Conservation (phyloP, 441 rosid genomes). For the Pelargonium cotyledonis region DNA sequence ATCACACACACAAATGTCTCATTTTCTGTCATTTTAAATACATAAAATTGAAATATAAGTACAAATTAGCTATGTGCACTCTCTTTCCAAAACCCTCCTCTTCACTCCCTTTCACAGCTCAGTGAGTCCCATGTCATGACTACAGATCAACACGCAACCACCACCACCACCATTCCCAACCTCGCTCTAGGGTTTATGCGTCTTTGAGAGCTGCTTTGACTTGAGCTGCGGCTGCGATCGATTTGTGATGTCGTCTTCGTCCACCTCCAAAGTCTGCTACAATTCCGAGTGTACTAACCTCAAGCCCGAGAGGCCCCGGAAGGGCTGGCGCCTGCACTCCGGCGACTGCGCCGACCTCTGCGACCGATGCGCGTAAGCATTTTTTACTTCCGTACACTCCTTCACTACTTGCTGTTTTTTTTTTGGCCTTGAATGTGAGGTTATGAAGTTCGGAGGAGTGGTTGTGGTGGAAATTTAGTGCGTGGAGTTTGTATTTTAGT, state of each 20-base stretch:
- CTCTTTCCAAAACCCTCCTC: not conserved
- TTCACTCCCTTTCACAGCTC: not conserved
- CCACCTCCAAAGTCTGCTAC: not conserved
- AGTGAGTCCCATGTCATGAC: not conserved
- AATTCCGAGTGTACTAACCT: not conserved
- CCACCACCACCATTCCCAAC: not conserved
- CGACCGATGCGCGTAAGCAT: constrained; percentile 86
- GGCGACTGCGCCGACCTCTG: not conserved
- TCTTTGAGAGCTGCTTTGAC: not conserved
- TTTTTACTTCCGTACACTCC: constrained; percentile 7
- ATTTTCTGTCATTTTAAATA: no score
- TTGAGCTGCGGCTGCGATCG: not conserved
- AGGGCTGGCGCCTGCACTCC: not conserved
- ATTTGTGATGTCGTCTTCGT: not conserved
- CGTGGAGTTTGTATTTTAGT: not conserved
- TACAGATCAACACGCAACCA: not conserved
- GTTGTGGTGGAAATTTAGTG: not conserved
- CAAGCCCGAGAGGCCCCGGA: not conserved
- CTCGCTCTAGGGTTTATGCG: not conserved
- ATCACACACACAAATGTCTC: no score
- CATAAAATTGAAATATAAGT: no score
- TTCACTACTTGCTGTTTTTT: not conserved
- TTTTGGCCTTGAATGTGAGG: not conserved
- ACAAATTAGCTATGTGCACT: no score
- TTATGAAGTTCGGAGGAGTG: not conserved